These are phyloP conservation scores for Cornus controversa DNA, from an alignment of 148 eudicot species.

Conservation along the genomic window DNA sequence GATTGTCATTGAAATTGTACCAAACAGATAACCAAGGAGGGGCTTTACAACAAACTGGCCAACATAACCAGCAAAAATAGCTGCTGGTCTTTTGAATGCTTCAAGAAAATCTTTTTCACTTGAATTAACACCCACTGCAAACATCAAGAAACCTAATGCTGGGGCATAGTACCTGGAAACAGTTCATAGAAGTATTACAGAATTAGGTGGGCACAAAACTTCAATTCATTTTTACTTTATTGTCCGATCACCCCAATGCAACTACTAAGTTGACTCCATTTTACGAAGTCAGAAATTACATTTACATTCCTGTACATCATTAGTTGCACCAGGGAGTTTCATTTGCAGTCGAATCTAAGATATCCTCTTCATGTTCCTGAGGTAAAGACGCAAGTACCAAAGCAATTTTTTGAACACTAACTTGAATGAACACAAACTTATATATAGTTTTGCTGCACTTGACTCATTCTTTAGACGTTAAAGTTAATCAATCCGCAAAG, in stretches of 20 bases:
- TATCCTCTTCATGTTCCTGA: background rate
- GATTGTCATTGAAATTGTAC: slow-evolving; percentile 62
- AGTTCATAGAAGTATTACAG: slow-evolving; percentile 12
- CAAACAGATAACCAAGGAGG: slow-evolving; percentile 79
- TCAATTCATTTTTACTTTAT: slow-evolving; percentile 46
- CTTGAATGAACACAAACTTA: background rate
- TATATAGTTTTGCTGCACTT: too few species aligned
- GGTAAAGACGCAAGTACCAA: background rate
- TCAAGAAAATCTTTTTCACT: slow-evolving; percentile 86
- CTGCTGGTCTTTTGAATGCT: slow-evolving; percentile 81
- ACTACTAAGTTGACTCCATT: background rate
- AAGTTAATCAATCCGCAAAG: too few species aligned
- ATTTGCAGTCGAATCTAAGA: background rate
- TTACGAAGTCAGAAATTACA: background rate
- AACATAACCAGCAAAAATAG: slow-evolving; percentile 77
- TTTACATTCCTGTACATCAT: background rate
- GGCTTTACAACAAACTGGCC: slow-evolving; percentile 90
- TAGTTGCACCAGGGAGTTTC: background rate
- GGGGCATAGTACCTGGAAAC: slow-evolving; percentile 86
- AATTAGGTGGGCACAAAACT: slow-evolving; percentile 64
- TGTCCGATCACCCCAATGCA: background rate
- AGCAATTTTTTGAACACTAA: background rate
- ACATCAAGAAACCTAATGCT: slow-evolving; percentile 89
- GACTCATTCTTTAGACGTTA: too few species aligned
- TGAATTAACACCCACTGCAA: slow-evolving; percentile 91